These are phyloP conservation scores for Hypoxylon rickii DNA, from an alignment of 495 filamentous ascomycete species.

Conservation along the genomic window DNA sequence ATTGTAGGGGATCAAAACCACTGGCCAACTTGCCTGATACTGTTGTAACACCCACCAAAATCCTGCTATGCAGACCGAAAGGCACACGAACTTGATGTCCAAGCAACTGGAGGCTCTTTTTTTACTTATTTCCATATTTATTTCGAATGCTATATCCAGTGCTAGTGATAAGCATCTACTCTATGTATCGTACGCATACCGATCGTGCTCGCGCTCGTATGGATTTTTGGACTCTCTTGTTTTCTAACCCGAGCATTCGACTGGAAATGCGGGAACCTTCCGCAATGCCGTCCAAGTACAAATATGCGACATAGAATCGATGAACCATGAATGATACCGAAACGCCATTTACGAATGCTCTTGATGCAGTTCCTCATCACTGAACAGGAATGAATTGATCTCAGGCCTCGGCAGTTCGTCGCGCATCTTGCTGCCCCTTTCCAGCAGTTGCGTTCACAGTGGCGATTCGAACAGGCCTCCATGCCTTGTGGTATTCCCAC, in stretches of 20 bases:
- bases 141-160: conserved; percentile 9
- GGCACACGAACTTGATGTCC: neutral
- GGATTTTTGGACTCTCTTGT: neutral
- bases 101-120: neutral
- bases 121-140: conserved; percentile 7
- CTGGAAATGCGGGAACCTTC: neutral
- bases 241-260: conserved; percentile 2
- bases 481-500: neutral
- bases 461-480: conserved; percentile 1
- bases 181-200: conserved; percentile 15
- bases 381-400: neutral
- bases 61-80: too few species aligned
- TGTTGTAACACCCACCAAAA: too few species aligned
- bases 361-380: conserved; percentile 2
- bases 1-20: too few species aligned
- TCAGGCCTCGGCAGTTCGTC: too few species aligned
- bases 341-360: conserved; percentile 18
- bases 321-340: neutral
- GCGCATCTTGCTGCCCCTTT: neutral
- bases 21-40: too few species aligned
- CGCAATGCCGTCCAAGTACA: conserved; percentile 4
- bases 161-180: conserved; percentile 11
- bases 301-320: conserved; percentile 10
- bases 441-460: too few species aligned
- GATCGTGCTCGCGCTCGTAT: neutral